Evolutionary conservation across 2,329 filamentous ascomycete genomes (phyloP).

Genomic region (Cryphonectria naterciae): DNA sequence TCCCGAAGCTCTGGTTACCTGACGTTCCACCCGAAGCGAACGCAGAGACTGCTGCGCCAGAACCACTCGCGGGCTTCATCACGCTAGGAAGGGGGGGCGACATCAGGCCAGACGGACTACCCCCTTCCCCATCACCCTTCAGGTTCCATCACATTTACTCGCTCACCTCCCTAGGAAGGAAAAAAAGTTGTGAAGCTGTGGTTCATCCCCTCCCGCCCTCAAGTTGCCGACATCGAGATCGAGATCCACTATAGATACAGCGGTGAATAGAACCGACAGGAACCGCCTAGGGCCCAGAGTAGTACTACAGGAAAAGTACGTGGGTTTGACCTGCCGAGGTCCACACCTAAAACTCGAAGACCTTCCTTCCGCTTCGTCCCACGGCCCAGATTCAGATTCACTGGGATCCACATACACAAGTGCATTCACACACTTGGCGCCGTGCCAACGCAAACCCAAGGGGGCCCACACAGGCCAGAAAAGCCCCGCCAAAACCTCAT

Average conservation of each 20-base stretch:
- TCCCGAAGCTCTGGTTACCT: not conserved
- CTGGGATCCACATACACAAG: not conserved
- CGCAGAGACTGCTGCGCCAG: not conserved
- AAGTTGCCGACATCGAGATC: not conserved
- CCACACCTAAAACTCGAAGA: not conserved
- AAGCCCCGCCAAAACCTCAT: conserved; percentile 25
- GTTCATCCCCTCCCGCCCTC: not conserved
- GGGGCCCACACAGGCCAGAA: conserved; percentile 21
- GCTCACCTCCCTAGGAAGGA: not conserved
- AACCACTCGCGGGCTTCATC: not conserved
- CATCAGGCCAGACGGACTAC: not conserved
- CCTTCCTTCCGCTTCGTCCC: not conserved
- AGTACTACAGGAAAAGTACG: not conserved
- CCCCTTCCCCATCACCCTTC: not conserved
- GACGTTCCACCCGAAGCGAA: not conserved
- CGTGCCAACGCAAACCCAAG: conserved; percentile 21
- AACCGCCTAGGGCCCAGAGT: not conserved
- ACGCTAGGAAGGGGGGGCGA: not conserved
- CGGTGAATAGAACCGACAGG: not conserved
- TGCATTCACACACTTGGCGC: conserved; percentile 14
- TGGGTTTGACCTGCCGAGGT: not conserved
- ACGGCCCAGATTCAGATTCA: not conserved
- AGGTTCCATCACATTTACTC: not conserved
- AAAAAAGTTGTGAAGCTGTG: not conserved
- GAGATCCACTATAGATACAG: not conserved